phyloP scores from a whole-genome alignment of 148 eudicot genomes.

The Talinum fruticosum region DNA sequence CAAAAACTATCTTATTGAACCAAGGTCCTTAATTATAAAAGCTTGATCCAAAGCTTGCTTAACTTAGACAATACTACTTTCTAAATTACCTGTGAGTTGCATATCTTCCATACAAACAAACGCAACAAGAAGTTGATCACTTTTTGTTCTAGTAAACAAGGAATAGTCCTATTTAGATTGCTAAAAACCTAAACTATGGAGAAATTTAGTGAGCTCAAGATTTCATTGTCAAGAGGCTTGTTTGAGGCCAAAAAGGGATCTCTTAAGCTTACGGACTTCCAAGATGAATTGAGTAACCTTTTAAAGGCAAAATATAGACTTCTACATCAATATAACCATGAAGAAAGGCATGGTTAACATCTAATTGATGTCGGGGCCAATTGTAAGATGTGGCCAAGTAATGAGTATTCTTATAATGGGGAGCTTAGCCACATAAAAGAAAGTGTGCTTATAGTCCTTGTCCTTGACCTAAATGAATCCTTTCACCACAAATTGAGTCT shows the following conservation, averaged over 20 bases:
- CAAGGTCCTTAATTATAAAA: neutral
- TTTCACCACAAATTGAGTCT: no score
- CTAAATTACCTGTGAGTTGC: neutral
- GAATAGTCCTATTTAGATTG: constrained; percentile 12
- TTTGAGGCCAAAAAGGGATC: neutral
- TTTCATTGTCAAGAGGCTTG: constrained; percentile 13
- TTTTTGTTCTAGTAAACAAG: neutral
- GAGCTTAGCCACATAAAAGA: no score
- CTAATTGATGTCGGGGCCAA: neutral
- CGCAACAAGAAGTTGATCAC: neutral
- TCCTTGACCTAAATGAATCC: no score
- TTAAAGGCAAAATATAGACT: neutral
- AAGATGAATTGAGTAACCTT: neutral
- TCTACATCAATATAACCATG: no score
- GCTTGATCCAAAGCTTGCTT: neutral
- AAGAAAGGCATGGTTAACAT: neutral
- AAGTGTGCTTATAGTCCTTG: no score
- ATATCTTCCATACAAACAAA: constrained; percentile 9
- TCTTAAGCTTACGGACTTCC: neutral
- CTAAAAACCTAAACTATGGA: neutral
- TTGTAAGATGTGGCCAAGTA: neutral
- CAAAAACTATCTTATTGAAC: neutral
- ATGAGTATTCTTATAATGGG: neutral
- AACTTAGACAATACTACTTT: neutral
- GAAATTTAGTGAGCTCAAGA: neutral